phyloP scores from a whole-genome alignment of 2,329 filamentous ascomycete genomes.

The Piedraia hortae region DNA sequence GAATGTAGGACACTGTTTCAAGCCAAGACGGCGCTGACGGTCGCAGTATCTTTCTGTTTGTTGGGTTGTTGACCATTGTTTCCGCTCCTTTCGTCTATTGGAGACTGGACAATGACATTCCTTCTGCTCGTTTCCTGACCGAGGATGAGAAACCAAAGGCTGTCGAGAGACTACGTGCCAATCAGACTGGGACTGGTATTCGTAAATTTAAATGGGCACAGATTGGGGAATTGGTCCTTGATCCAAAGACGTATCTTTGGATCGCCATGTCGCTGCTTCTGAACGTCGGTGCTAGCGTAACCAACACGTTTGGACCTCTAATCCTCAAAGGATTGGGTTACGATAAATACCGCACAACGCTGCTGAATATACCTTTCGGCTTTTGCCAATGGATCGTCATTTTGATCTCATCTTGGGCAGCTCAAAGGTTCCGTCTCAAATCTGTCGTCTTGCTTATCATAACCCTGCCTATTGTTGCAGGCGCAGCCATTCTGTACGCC shows the following conservation, averaged over 20 bases:
- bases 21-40: too few relatives aligned
- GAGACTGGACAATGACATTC: conserved; percentile 31
- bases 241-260: conserved; percentile 19
- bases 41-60: conserved; percentile 32
- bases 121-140: conserved; percentile 19
- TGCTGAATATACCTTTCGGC: conserved; percentile 30
- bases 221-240: conserved; percentile 20
- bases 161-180: conserved; percentile 23
- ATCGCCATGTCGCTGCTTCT: conserved; percentile 30
- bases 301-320: conserved; percentile 23
- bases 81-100: conserved; percentile 31
- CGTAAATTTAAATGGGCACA: conserved; percentile 16
- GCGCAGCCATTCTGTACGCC: conserved; percentile 24
- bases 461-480: conserved; percentile 30
- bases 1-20: too few relatives aligned
- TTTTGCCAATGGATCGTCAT: conserved; percentile 27
- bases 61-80: conserved; percentile 31
- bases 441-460: conserved; percentile 25
- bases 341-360: conserved; percentile 24
- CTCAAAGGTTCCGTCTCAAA: conserved; percentile 30
- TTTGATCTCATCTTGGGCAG: conserved; percentile 29
- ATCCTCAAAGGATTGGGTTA: conserved; percentile 22
- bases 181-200: conserved; percentile 28
- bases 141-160: conserved; percentile 20
- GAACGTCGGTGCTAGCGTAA: conserved; percentile 35